Evolutionary conservation across 2,329 filamentous ascomycete species (phyloP).

Genomic region (Aspergillus felis): DNA sequence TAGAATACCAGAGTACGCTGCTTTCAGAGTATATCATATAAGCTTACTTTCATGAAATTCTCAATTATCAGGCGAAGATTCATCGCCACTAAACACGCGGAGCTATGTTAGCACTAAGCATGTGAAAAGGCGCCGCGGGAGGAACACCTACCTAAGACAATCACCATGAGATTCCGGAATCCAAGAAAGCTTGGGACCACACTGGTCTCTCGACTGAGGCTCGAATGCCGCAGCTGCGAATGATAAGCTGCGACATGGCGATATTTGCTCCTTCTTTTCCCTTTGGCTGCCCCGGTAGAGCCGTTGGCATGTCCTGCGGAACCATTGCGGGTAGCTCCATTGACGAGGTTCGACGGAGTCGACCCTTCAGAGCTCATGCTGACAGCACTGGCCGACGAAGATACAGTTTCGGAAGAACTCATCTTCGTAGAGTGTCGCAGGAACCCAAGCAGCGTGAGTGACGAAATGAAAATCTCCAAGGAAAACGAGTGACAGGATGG

Average conservation of each 20-base stretch:
- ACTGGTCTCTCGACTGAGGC: conserved; percentile 77
- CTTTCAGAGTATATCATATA: not conserved
- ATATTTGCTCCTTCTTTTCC: conserved; percentile 62
- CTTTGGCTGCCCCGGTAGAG: conserved; percentile 14
- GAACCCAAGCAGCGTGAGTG: not conserved
- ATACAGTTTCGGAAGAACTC: not conserved
- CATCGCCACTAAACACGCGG: conserved; percentile 64
- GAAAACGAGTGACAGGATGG: not conserved
- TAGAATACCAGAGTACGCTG: not conserved
- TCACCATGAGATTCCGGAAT: conserved; percentile 93
- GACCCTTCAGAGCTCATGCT: conserved; percentile 23
- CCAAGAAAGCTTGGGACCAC: conserved; percentile 80
- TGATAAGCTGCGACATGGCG: conserved; percentile 90
- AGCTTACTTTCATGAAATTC: conserved; percentile 81
- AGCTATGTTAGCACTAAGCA: conserved; percentile 6
- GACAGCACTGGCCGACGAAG: conserved; percentile 4
- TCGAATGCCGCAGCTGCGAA: conserved; percentile 66
- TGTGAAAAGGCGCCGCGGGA: not conserved
- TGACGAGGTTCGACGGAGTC: conserved; percentile 11
- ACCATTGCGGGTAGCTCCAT: conserved; percentile 7
- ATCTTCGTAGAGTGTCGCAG: not conserved
- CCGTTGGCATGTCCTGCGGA: conserved; percentile 2
- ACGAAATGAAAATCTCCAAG: not conserved
- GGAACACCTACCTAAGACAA: conserved; percentile 67
- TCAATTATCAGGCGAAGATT: conserved; percentile 94